Evolutionary conservation across 352 stramenopile species (phyloP), one percentile per base, ranked within the genome.

Genomic region (Pythium folliculosum): DNA sequence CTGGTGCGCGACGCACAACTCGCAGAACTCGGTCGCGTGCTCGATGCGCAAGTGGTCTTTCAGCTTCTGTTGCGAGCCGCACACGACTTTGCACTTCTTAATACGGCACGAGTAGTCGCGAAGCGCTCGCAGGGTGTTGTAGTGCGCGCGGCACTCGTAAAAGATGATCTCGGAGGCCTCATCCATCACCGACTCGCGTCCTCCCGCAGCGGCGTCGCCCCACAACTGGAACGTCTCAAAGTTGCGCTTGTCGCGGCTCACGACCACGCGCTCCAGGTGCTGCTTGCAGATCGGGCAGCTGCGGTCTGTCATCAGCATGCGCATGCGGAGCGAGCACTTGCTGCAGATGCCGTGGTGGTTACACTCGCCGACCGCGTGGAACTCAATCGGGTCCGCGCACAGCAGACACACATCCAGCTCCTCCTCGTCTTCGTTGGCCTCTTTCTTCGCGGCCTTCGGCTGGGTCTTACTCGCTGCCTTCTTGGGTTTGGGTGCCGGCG

Each of bases 241-340:
- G 9, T 69, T 35, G 12, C 73, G 75, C 27, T 69, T 50, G 0
- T 70, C 63, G 21, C 55, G 69, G 59, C 78, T 88, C 27, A 94
- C 84, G 16, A 94, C 78, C 60, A 94, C 83, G 59, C 77, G 77
- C 27, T 88, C 81, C 21, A 91, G 61, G 19, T 73, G 61, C 32
- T 86, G 82, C 67, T 92, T 94, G 73, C 86, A 94, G 77, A 94
- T 92, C 32, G 84, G 82, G 53, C 86, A 94, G 62, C 80, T 84
- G 56, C 76, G 78, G 69, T 94, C 86, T 50, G 89, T 84, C 80
- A 94, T 82, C 30, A 92, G 66, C 58, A 91, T 68, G 16, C 86
- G 81, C 86, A 94, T 92, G 48, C 86, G 81, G 75, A 92, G 86
- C 13, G 82, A 86, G 60, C 86, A 94, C 63, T 85, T 91, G 73